Conservation (phyloP, 108 stramenopile genomes). For the Aureococcus anophagefferens region DNA sequence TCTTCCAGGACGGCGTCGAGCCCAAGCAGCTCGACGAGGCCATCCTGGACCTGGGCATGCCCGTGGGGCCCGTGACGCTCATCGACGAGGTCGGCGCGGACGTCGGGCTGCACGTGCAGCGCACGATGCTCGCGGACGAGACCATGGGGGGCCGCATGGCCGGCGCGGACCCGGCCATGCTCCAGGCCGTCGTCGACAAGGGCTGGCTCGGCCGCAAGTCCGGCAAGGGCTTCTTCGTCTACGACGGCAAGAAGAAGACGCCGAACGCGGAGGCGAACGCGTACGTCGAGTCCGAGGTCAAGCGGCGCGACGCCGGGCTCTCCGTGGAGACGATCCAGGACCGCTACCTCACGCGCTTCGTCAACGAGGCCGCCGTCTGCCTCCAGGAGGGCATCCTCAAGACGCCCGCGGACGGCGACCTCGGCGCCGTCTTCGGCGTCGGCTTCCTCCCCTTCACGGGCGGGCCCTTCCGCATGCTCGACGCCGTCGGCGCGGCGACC, state of each 20-base stretch:
- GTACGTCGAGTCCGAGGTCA: constrained; percentile 39
- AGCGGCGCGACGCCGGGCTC: constrained; percentile 43
- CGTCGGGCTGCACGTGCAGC: constrained; percentile 77
- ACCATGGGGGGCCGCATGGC: constrained; percentile 88
- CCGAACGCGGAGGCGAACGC: constrained; percentile 67
- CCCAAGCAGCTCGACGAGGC: constrained; percentile 79
- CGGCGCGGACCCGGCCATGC: constrained; percentile 78
- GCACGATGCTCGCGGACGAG: constrained; percentile 74
- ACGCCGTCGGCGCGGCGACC: constrained; percentile 69
- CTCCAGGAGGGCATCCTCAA: constrained; percentile 95
- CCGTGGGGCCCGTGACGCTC: constrained; percentile 83
- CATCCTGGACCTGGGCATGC: constrained; percentile 90
- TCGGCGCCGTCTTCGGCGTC: constrained; percentile 96
- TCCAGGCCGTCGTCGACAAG: constrained; percentile 88
- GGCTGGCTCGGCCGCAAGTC: constrained; percentile 91
- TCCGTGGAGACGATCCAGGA: constrained; percentile 81
- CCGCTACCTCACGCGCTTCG: constrained; percentile 81
- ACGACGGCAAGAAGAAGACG: constrained; percentile 63
- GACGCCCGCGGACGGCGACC: constrained; percentile 90
- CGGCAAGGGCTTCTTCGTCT: constrained; percentile 94
- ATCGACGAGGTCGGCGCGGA: constrained; percentile 95
- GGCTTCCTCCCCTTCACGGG: constrained; percentile 99
- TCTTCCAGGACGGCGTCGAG: constrained; percentile 70
- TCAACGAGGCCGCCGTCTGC: constrained; percentile 96
- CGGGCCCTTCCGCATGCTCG: constrained; percentile 93